phyloP scores from a whole-genome alignment of 345 rosid species.

The Triadica sebifera region DNA sequence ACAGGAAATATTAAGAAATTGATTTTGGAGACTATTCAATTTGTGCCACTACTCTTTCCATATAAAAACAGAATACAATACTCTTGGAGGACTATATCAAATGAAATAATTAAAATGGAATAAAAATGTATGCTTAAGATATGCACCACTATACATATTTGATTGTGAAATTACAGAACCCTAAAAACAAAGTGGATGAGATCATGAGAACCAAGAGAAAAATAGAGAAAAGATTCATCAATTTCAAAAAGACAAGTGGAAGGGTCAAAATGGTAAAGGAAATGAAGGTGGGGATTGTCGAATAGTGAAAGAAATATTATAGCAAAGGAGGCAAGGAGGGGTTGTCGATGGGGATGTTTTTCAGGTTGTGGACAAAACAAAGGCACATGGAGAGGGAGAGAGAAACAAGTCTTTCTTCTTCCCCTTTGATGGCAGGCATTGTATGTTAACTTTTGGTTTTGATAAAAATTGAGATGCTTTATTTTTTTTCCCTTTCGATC shows the following conservation, averaged over 20 bases:
- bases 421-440: background rate
- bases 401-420: background rate
- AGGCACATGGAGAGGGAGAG: constrained; percentile 45
- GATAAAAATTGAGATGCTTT: too few relatives aligned
- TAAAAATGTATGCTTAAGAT: too few relatives aligned
- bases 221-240: constrained; percentile 11
- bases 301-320: background rate
- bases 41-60: too few relatives aligned
- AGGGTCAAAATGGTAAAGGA: constrained; percentile 17
- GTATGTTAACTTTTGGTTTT: background rate
- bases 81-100: too few relatives aligned
- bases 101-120: too few relatives aligned
- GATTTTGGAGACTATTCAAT: too few relatives aligned
- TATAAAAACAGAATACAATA: too few relatives aligned
- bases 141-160: too few relatives aligned
- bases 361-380: constrained; percentile 48
- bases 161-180: background rate
- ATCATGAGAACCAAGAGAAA: background rate
- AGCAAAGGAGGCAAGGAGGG: constrained; percentile 20
- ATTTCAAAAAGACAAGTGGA: constrained; percentile 31
- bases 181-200: background rate
- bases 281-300: too few relatives aligned
- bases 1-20: too few relatives aligned
- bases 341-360: constrained; percentile 33
- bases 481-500: too few relatives aligned